Percentiles rank a stretch among this genome's conserved stretches.
These are phyloP conservation scores for Hebeloma cylindrosporum DNA, from an alignment of 768 basidiomycete genomes.

Conservation along the genomic window DNA sequence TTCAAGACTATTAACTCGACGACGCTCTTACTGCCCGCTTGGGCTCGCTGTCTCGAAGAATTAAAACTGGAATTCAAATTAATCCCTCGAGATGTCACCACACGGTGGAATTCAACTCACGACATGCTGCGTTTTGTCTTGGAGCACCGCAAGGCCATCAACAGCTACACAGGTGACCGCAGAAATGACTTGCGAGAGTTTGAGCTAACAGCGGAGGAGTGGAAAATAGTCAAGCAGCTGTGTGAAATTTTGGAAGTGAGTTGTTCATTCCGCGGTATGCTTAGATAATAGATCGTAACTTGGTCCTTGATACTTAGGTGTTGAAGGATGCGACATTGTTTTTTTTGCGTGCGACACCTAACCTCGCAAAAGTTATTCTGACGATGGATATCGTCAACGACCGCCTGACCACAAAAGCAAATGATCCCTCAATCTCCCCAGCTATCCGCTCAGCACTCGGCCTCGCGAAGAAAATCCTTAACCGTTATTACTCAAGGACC, in stretches of 20 bases:
- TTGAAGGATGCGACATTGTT: conserved; percentile 10
- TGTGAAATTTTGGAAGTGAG: conserved; percentile 29
- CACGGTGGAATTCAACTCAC: conserved; percentile 39
- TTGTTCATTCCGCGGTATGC: not conserved
- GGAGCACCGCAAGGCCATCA: conserved; percentile 26
- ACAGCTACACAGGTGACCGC: conserved; percentile 23
- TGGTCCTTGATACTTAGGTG: conserved; percentile 1
- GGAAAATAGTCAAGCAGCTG: conserved; percentile 33
- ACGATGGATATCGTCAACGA: conserved; percentile 16
- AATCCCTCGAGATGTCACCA: conserved; percentile 39
- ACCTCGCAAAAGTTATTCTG: conserved; percentile 12
- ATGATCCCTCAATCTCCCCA: conserved; percentile 1
- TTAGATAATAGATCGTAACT: not conserved
- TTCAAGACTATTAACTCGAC: conserved; percentile 13
- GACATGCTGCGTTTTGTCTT: conserved; percentile 36
- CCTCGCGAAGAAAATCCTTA: conserved; percentile 29
- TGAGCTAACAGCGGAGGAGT: conserved; percentile 29
- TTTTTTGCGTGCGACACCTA: conserved; percentile 9
- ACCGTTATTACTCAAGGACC: conserved; percentile 32
- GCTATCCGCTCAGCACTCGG: conserved; percentile 25
- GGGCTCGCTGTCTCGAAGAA: conserved; percentile 10
- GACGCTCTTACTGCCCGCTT: conserved; percentile 10
- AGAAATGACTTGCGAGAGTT: conserved; percentile 23
- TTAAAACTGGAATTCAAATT: conserved; percentile 12
- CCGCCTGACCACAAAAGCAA: conserved; percentile 1